These are phyloP conservation scores for Cyberlindnera misumaiensis DNA, from an alignment of 805 yeast species.

Conservation along the genomic window DNA sequence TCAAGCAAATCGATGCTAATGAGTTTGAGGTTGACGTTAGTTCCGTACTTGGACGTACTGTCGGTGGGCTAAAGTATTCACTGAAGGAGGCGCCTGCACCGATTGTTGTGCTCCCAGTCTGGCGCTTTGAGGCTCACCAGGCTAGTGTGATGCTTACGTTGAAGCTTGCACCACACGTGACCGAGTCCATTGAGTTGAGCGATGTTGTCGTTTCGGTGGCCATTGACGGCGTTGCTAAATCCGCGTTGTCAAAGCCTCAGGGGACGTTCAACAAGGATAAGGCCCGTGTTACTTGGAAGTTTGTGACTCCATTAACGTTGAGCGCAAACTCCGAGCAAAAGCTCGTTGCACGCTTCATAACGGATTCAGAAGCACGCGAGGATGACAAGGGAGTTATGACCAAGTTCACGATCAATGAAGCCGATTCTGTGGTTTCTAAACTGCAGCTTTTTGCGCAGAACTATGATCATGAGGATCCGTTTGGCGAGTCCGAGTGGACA, in stretches of 20 bases:
- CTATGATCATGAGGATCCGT: conserved; percentile 32
- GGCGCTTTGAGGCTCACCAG: conserved; percentile 85
- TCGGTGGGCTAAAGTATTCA: conserved; percentile 79
- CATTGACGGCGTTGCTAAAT: conserved; percentile 56
- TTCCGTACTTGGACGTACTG: conserved; percentile 52
- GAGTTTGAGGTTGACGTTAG: conserved; percentile 42
- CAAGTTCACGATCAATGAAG: conserved; percentile 45
- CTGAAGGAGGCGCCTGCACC: conserved; percentile 53
- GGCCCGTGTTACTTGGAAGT: conserved; percentile 83
- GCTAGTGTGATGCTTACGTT: conserved; percentile 77
- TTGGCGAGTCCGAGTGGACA: conserved; percentile 30
- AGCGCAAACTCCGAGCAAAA: conserved; percentile 44
- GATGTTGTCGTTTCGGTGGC: conserved; percentile 40
- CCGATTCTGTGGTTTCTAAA: conserved; percentile 35
- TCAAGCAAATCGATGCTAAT: conserved; percentile 39
- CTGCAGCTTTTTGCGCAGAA: conserved; percentile 33
- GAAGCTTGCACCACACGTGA: conserved; percentile 44
- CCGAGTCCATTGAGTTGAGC: conserved; percentile 31
- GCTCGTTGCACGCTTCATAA: conserved; percentile 80
- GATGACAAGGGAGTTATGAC: conserved; percentile 67
- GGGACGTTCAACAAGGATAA: conserved; percentile 87
- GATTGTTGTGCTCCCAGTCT: conserved; percentile 65
- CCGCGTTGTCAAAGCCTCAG: conserved; percentile 85
- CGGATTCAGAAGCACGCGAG: conserved; percentile 66
- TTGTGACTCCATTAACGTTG: conserved; percentile 36